Evolutionary conservation across 2,329 filamentous ascomycete genomes (phyloP).

Genomic region (Penicillium capsulatum): DNA sequence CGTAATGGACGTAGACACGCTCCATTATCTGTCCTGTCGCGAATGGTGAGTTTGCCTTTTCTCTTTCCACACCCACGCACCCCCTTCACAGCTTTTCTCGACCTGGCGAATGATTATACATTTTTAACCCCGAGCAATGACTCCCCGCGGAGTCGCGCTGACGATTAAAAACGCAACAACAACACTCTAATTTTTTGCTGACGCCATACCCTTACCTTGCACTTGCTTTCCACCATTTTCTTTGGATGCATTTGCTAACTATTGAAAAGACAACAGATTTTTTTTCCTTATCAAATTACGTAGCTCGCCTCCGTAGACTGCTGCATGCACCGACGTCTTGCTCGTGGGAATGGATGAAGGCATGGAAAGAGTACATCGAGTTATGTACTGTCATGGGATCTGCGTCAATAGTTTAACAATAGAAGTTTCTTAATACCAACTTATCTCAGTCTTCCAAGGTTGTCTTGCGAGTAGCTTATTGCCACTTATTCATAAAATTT

Average conservation of each 20-base stretch:
- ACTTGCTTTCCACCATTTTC: constrained; percentile 6
- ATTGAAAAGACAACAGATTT: constrained; percentile 16
- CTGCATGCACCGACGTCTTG: too few relatives aligned
- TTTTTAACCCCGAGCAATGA: constrained; percentile 62
- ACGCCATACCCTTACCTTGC: constrained; percentile 35
- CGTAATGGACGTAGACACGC: constrained; percentile 35
- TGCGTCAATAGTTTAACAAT: too few relatives aligned
- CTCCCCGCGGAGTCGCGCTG: constrained; percentile 43
- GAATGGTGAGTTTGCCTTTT: constrained; percentile 26
- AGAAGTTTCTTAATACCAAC: too few relatives aligned
- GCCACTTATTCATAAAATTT: too few relatives aligned
- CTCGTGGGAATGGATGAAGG: too few relatives aligned
- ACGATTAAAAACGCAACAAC: constrained; percentile 59
- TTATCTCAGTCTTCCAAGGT: too few relatives aligned
- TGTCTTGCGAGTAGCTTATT: too few relatives aligned
- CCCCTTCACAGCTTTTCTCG: constrained; percentile 1
- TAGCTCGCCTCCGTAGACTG: background rate
- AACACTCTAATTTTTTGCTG: constrained; percentile 72
- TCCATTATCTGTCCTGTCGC: constrained; percentile 27
- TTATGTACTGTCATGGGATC: too few relatives aligned
- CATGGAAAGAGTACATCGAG: too few relatives aligned
- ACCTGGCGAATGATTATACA: constrained; percentile 55
- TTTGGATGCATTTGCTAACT: constrained; percentile 24
- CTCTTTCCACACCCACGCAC: constrained; percentile 1
- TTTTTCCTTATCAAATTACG: background rate